A percentile compares a stretch with the other conserved stretches of the same genome.
Evolutionary conservation across 1,139 yeast genomes (phyloP).

Genomic region (Suhomyces bolitotheri): DNA sequence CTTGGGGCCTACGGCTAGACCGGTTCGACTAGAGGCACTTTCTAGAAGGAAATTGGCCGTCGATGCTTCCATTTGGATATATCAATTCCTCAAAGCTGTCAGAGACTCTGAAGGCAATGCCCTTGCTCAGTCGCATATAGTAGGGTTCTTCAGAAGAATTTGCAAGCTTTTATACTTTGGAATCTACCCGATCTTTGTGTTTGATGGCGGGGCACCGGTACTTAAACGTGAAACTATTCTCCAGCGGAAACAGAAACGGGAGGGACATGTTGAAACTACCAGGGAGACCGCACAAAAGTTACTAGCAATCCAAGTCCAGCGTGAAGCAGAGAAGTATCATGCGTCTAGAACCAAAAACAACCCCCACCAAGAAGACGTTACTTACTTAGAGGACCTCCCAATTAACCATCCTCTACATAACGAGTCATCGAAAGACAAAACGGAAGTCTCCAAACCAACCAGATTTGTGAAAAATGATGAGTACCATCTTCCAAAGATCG

Average conservation of each 20-base stretch:
- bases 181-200: conserved; percentile 88
- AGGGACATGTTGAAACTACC: conserved; percentile 72
- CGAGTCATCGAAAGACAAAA: neutral
- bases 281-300: conserved; percentile 76
- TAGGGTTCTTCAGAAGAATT: conserved; percentile 91
- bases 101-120: conserved; percentile 84
- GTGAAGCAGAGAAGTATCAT: conserved; percentile 40
- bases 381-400: conserved; percentile 46
- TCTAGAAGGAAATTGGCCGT: conserved; percentile 80
- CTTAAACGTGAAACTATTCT: conserved; percentile 76
- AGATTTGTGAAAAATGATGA: conserved; percentile 60
- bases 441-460: neutral
- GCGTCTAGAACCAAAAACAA: conserved; percentile 2
- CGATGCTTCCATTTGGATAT: conserved; percentile 98
- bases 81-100: conserved; percentile 93
- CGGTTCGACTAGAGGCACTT: conserved; percentile 84
- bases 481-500: conserved; percentile 75
- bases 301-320: conserved; percentile 76
- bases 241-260: conserved; percentile 68
- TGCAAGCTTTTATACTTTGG: conserved; percentile 90
- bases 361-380: conserved; percentile 24
- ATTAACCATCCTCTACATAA: conserved; percentile 23
- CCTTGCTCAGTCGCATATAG: conserved; percentile 77
- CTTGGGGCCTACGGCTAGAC: conserved; percentile 85
- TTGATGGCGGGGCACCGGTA: conserved; percentile 96